Base-by-base conservation (phyloP, 179 eudicot species). In the Sideroxylon spinosum region DNA sequence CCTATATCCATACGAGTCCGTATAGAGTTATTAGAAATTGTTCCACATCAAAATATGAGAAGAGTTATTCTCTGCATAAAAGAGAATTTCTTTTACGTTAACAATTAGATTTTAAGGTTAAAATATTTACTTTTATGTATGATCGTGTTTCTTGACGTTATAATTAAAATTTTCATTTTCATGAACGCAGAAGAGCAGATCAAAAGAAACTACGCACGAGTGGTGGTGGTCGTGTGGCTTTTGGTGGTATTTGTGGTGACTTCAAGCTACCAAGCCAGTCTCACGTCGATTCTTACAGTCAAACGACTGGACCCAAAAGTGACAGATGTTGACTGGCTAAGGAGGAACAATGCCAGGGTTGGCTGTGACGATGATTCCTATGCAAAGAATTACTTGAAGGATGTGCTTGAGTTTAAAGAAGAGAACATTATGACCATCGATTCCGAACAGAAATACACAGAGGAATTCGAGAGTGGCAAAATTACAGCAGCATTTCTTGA, bases 401-500 rank as follows among this genome's bases (percentile, higher is more conserved):
- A 79, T 9, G 87, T 80, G 9, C 79, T 83, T 9, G 0, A 7
- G 0, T 78, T 87, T 22, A 62, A 66, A 2, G 53, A 44, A 0
- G 28, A 68, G 0, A 82, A 85, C 75, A 80, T 88, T 32, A 56
- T 25, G 48, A 77, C 28, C 23, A 20, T 86, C 9, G 22, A 50
- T 14, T 50, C 17, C 19, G 66, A 82, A 71, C 26, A 81, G 64
- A 71, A 76, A 9, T 85, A 84, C 49, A 79, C 78, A 16, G 67
- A 19, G 1, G 68, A 60, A n/a, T 84, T 88, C 9, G 53, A 73
- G 22, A 88, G 56, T 22, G 83, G 80, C 22, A 78, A 7, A 12
- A 86, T 89, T 14, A 59, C 13, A n/a, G 93, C 89, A 13, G 93
- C 89, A 0, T 86, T 86, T 74, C 73, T 88, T 11, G 93, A 89